A percentile compares a stretch with the other conserved stretches of the same genome.
Conservation (phyloP, 495 filamentous ascomycete species). For the Hypoxylon perforatum region DNA sequence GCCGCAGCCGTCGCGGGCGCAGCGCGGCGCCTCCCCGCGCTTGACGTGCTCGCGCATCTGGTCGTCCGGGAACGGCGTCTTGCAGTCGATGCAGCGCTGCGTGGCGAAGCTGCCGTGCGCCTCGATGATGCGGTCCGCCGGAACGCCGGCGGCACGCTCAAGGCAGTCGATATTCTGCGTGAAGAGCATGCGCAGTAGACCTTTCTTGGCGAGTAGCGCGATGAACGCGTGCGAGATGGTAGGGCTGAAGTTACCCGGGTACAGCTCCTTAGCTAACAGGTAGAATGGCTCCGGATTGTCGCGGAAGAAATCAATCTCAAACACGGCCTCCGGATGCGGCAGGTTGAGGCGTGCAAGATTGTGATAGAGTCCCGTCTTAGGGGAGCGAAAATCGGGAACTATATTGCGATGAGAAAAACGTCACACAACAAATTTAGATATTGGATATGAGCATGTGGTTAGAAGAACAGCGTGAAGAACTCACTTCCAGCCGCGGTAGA, state of each 20-base stretch:
- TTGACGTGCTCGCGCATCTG: slow-evolving; percentile 76
- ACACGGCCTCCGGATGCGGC: slow-evolving; percentile 80
- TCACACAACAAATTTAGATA: neutral
- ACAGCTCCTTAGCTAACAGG: slow-evolving; percentile 86
- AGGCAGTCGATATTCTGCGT: slow-evolving; percentile 98
- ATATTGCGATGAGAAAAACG: slow-evolving; percentile 43
- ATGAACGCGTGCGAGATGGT: slow-evolving; percentile 78
- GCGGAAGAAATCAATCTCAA: slow-evolving; percentile 89
- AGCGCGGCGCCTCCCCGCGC: slow-evolving; percentile 73
- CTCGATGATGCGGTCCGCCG: slow-evolving; percentile 83
- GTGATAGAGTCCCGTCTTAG: slow-evolving; percentile 80
- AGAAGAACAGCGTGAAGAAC: slow-evolving; percentile 25
- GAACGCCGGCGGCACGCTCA: slow-evolving; percentile 88
- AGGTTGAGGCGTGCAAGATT: slow-evolving; percentile 87
- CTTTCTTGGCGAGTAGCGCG: slow-evolving; percentile 75
- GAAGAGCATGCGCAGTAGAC: slow-evolving; percentile 83
- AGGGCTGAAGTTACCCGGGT: slow-evolving; percentile 89
- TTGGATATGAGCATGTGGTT: neutral
- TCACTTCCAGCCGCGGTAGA: slow-evolving; percentile 68
- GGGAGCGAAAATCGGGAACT: slow-evolving; percentile 81
- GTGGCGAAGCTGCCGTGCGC: slow-evolving; percentile 94
- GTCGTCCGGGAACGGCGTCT: slow-evolving; percentile 72
- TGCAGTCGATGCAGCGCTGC: slow-evolving; percentile 92
- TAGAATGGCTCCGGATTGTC: slow-evolving; percentile 91
- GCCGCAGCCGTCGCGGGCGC: slow-evolving; percentile 67